These are phyloP conservation scores for Pseudomicrostroma phylloplanum DNA, from an alignment of 1,284 basidiomycete species.

Conservation along the genomic window DNA sequence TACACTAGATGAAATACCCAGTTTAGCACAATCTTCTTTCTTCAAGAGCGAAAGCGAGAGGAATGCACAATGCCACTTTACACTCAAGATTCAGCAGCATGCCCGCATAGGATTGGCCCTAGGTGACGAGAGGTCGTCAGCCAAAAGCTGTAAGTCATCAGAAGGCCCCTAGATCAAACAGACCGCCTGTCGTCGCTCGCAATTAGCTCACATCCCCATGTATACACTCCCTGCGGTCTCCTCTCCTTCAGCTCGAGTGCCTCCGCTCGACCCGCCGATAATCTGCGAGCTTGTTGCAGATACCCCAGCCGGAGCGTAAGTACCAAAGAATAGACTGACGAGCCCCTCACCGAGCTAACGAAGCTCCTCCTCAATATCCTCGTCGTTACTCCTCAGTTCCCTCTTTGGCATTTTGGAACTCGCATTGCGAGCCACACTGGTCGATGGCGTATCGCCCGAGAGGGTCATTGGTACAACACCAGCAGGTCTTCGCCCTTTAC, in stretches of 20 bases:
- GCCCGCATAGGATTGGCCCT: background rate
- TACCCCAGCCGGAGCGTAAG: background rate
- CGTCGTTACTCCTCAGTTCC: no score
- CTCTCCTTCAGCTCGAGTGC: slow-evolving; percentile 7
- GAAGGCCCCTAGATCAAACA: no score
- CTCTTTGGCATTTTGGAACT: no score
- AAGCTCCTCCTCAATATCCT: no score
- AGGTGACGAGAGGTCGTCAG: background rate
- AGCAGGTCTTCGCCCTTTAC: background rate
- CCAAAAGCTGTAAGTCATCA: background rate
- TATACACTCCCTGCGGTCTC: background rate
- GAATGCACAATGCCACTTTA: background rate
- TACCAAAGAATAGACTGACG: background rate
- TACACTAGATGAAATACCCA: no score
- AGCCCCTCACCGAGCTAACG: no score
- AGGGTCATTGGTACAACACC: background rate
- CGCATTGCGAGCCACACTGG: no score
- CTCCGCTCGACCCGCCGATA: slow-evolving; percentile 13
- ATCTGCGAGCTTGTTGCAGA: slow-evolving; percentile 12
- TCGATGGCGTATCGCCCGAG: background rate
- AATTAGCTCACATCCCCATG: no score
- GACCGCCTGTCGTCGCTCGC: no score
- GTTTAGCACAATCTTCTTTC: background rate
- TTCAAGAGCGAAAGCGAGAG: background rate
- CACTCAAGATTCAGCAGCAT: background rate